These are phyloP conservation scores for Phytophthora pisi DNA, from an alignment of 352 stramenopile genomes.

Conservation along the genomic window DNA sequence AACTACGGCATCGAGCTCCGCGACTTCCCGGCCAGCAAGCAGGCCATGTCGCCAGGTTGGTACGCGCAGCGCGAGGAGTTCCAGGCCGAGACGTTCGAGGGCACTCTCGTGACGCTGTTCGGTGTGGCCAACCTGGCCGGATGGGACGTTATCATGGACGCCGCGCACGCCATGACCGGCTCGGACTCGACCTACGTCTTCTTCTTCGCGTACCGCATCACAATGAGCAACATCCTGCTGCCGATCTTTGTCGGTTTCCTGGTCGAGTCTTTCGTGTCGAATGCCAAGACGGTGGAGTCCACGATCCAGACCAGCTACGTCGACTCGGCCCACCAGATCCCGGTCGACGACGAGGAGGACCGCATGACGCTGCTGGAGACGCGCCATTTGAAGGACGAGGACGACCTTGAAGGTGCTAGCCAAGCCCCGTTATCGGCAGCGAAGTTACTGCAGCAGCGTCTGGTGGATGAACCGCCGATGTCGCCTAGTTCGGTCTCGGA, in stretches of 20 bases:
- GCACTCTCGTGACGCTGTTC: slow-evolving; percentile 82
- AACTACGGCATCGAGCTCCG: slow-evolving; percentile 74
- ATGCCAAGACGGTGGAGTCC: slow-evolving; percentile 72
- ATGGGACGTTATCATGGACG: slow-evolving; percentile 86
- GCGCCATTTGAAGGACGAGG: slow-evolving; percentile 44
- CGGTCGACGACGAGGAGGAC: slow-evolving; percentile 59
- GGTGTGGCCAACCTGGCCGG: slow-evolving; percentile 74
- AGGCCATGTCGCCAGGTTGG: slow-evolving; percentile 61
- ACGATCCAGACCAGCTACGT: slow-evolving; percentile 69
- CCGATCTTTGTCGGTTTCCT: slow-evolving; percentile 89
- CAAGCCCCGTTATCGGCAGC: slow-evolving; percentile 16
- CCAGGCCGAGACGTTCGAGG: slow-evolving; percentile 78
- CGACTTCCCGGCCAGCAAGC: slow-evolving; percentile 56
- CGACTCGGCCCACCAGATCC: slow-evolving; percentile 39
- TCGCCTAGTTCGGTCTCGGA: slow-evolving; percentile 50
- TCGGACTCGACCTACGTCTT: slow-evolving; percentile 73
- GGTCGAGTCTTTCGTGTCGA: slow-evolving; percentile 84
- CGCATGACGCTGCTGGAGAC: slow-evolving; percentile 60
- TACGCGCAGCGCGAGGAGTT: slow-evolving; percentile 77
- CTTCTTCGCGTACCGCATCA: slow-evolving; percentile 86
- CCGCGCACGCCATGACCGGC: slow-evolving; percentile 66
- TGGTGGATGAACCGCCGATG: slow-evolving; percentile 17
- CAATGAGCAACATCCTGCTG: slow-evolving; percentile 82
- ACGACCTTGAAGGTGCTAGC: slow-evolving; percentile 17
- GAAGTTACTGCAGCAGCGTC: slow-evolving; percentile 13